These are phyloP conservation scores for Aspergillus thermomutatus DNA, from an alignment of 2,329 filamentous ascomycete species.

Conservation along the genomic window DNA sequence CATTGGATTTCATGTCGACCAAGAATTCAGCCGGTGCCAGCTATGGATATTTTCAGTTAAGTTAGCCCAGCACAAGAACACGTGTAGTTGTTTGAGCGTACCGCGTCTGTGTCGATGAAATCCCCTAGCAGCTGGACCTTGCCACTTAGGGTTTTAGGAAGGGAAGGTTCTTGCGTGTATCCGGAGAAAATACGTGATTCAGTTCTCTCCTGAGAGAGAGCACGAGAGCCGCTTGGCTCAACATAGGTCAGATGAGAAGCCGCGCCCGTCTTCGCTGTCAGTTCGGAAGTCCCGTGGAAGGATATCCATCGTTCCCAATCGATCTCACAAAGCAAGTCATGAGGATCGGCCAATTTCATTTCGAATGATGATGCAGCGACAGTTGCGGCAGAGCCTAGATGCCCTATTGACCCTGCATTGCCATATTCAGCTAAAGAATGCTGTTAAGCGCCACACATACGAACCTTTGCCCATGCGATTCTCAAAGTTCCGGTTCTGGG, in stretches of 20 bases:
- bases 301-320: slow-evolving; percentile 19
- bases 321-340: slow-evolving; percentile 26
- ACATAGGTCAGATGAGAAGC: slow-evolving; percentile 2
- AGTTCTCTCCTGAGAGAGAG: neutral
- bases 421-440: neutral
- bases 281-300: neutral
- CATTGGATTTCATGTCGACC: slow-evolving; percentile 25
- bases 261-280: neutral
- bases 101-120: slow-evolving; percentile 43
- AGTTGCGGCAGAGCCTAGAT: slow-evolving; percentile 45
- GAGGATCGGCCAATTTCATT: slow-evolving; percentile 43
- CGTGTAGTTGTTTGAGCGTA: slow-evolving; percentile 15
- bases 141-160: slow-evolving; percentile 20
- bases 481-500: slow-evolving; percentile 47
- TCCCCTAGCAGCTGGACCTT: slow-evolving; percentile 43
- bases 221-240: slow-evolving; percentile 6
- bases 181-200: neutral
- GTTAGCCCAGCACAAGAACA: neutral
- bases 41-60: slow-evolving; percentile 16
- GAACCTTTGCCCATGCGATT: slow-evolving; percentile 45
- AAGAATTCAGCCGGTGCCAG: slow-evolving; percentile 42
- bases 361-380: slow-evolving; percentile 48
- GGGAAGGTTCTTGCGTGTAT: neutral
- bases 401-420: slow-evolving; percentile 40
- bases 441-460: neutral